Evolutionary conservation across 2,329 filamentous ascomycete genomes (phyloP), one percentile per base, ranked within the genome.

Genomic region (Fusarium humuli): DNA sequence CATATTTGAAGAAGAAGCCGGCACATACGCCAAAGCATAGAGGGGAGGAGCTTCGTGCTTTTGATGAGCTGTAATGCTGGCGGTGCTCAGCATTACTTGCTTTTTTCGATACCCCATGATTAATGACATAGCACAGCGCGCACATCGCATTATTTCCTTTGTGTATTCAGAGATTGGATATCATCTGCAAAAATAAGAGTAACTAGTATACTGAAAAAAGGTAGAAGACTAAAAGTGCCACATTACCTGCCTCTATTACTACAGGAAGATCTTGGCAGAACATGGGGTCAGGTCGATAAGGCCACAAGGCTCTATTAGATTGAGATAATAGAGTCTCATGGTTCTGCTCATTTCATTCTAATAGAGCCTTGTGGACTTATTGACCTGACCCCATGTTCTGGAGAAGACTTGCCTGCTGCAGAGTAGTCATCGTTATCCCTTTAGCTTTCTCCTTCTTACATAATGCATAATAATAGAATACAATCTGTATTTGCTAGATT

Each of bases 51-150:
- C 73, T 85, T 44, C 79, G 80, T 57, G 78, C 77, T 20, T 83
- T 86, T 74, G 83, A 86, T 60, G 84, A 86, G 77, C 73, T 86
- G 54, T 86, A 75, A 74, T 45, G 42, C 42, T 41, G 41, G 30
- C 47, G 29, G 48, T 48, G 44, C 46, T 48, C 42, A 58, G 22
- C 41, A 56, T 50, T 30, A 34, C 34, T 53, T 59, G 40, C 53
- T 54, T 63, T 61, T 40, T 48, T 49, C 37, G 49, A 64, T 63
- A 60, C 50, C 58, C 55, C 56, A 62, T 42, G 30, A 64, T 58
- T 56, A 52, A 72, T 69, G 68, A 73, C 69, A 72, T 55, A 61
- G 50, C 67, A 46, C 46, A 66, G 68, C 68, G 59, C 40, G 55
- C 46, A 57, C 10, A 50, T 23, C 18, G 18, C 20, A 55, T 29